Percentiles rank a stretch among this genome's conserved stretches.
These are phyloP conservation scores for Lycium ferocissimum DNA, from an alignment of 257 asterid genomes.

Conservation along the genomic window DNA sequence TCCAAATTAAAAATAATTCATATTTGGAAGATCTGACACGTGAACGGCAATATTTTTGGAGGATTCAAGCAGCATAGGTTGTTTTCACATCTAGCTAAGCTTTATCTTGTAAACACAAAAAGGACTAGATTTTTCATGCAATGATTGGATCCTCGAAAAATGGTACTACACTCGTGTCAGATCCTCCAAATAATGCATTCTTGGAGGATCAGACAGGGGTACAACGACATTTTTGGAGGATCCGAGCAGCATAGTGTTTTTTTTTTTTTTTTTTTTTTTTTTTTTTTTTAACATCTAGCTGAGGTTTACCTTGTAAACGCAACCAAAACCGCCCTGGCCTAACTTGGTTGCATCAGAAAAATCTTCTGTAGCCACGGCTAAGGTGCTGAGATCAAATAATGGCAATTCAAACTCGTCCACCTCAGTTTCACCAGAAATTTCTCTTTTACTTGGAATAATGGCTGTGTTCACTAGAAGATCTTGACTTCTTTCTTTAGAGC, in stretches of 20 bases:
- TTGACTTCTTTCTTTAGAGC: constrained; percentile 59
- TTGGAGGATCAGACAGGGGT: neutral
- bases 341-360: constrained; percentile 35
- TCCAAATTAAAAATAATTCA: neutral
- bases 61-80: neutral
- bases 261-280: neutral
- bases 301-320: constrained; percentile 30
- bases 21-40: neutral
- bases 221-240: neutral
- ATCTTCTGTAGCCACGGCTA: constrained; percentile 33
- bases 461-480: constrained; percentile 52
- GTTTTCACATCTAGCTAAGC: neutral
- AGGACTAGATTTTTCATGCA: neutral
- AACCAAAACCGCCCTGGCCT: constrained; percentile 41
- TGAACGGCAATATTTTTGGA: neutral
- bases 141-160: neutral
- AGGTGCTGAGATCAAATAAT: constrained; percentile 30
- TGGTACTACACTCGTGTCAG: neutral
- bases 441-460: constrained; percentile 52
- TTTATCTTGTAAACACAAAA: neutral
- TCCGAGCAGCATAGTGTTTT: neutral
- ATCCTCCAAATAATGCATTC: neutral
- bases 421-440: constrained; percentile 44
- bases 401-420: constrained; percentile 55
- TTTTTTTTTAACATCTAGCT: neutral